Conservation (phyloP, 176 grass and related monocot genomes). For the Saccharum officinarum region DNA sequence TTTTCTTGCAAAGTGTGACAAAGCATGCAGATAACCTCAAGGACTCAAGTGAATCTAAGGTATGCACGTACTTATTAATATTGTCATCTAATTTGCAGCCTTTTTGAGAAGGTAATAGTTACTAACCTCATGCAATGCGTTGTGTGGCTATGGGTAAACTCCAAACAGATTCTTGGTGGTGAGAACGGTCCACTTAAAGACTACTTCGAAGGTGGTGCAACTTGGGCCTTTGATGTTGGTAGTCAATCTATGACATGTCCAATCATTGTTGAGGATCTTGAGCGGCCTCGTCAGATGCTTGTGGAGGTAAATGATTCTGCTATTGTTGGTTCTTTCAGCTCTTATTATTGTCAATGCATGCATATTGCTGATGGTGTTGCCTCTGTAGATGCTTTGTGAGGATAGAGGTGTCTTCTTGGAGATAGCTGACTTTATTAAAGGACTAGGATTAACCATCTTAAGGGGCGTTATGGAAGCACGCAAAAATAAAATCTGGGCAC, state of each 20-base stretch:
- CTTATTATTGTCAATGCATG: slow-evolving; percentile 8
- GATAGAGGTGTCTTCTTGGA: slow-evolving; percentile 81
- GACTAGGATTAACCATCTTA: slow-evolving; percentile 84
- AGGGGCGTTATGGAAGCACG: slow-evolving; percentile 79
- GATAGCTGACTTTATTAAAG: slow-evolving; percentile 84
- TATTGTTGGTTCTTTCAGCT: slow-evolving; percentile 9
- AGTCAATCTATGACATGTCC: slow-evolving; percentile 74
- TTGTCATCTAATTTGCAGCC: slow-evolving; percentile 8
- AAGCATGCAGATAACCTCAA: slow-evolving; percentile 79
- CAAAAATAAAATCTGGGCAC: slow-evolving; percentile 84
- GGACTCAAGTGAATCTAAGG: slow-evolving; percentile 72
- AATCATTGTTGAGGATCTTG: slow-evolving; percentile 83
- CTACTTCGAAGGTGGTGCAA: slow-evolving; percentile 77
- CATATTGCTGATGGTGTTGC: slow-evolving; percentile 15
- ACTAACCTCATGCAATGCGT: slow-evolving; percentile 9
- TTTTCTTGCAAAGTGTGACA: slow-evolving; percentile 88
- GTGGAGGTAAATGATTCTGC: slow-evolving; percentile 63
- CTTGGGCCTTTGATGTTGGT: slow-evolving; percentile 84
- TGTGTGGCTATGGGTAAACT: slow-evolving; percentile 1
- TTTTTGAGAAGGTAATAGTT: slow-evolving; percentile 22
- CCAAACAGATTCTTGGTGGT: slow-evolving; percentile 55
- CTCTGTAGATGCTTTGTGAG: slow-evolving; percentile 74
- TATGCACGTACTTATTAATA: slow-evolving; percentile 27
- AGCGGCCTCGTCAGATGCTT: slow-evolving; percentile 74
- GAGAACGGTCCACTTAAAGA: slow-evolving; percentile 71